These are phyloP conservation scores for Xylariaceae sp. DNA, from an alignment of 2,329 filamentous ascomycete genomes.

Conservation along the genomic window DNA sequence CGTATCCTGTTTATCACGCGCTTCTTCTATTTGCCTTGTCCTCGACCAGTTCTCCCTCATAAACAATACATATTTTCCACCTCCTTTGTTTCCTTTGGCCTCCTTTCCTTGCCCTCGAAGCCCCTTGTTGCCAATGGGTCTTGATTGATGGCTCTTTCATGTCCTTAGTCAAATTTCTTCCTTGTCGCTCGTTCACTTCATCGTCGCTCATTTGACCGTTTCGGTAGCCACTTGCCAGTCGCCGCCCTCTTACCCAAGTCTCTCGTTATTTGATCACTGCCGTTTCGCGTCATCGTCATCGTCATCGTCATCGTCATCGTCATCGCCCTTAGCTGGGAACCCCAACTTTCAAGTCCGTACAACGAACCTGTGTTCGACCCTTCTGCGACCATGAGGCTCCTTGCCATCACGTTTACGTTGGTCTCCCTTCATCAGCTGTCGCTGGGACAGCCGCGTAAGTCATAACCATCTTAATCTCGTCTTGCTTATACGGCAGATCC, in stretches of 20 bases:
- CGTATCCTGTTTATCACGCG: no score
- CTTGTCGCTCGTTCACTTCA: constrained; percentile 17
- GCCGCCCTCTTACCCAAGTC: constrained; percentile 18
- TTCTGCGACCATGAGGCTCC: constrained; percentile 41
- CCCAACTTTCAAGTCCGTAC: constrained; percentile 9
- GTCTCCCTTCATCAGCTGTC: constrained; percentile 38
- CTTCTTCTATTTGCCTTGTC: no score
- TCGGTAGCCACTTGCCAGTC: constrained; percentile 4
- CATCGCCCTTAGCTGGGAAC: no score
- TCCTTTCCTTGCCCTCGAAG: constrained; percentile 9
- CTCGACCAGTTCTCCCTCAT: constrained; percentile 3
- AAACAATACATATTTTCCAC: constrained; percentile 8
- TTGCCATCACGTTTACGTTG: constrained; percentile 34
- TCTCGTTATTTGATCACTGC: constrained; percentile 20
- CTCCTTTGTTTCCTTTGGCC: constrained; percentile 18
- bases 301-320: not conserved
- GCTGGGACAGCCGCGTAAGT: constrained; percentile 39
- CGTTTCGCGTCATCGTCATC: constrained; percentile 7
- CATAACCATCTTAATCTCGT: not conserved
- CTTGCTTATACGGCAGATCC: not conserved
- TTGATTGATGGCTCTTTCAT: constrained; percentile 21
- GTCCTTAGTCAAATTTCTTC: constrained; percentile 9
- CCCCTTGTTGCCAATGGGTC: constrained; percentile 14
- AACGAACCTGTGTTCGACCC: not conserved
- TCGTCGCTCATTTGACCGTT: constrained; percentile 19